Evolutionary conservation across 257 asterid species (phyloP), one percentile per base, ranked within the genome.

Genomic region (Plantago major): DNA sequence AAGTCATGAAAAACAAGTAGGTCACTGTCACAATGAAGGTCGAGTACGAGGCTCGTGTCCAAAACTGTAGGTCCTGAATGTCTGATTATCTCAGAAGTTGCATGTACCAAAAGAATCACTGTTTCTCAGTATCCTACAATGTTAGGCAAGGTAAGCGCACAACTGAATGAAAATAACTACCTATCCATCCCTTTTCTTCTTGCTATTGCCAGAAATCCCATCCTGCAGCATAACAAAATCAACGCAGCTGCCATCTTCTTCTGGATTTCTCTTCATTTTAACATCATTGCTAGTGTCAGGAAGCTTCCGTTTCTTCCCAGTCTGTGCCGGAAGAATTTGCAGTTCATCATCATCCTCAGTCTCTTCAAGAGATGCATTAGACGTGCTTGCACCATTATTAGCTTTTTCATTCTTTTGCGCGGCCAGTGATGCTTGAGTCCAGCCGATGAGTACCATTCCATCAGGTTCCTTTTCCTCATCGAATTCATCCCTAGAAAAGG

Each of bases 391-490:
- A 10, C 86, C 95, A 64, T 82, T 86, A 65, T 79, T 49, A 49
- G 54, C 5, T 42, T 74, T 79, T 59, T 55, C 74, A 7, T 74
- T 79, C 78, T 81, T 82, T 67, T 80, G 87, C 22, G 55, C 62
- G 3, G 76, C 78, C 58, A 45, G 75, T 58, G 47, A 74, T 49
- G 85, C 72, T 71, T 70, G 81, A 10, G 87, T 83, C 99, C 96
- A 93, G 66, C 99, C 99, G 2, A 82, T 74, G 54, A 93, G 89
- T 65, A 87, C 59, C 95, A 93, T 81, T 65, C 77, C 94, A 65
- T 93, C 99, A 1, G 99, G 96, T 78, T 89, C 99, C 73, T 89
- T 84, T 81, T 85, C 97, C 75, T 81, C 96, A 11, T 93, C 97
- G 62, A 89, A 93, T 65, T 82, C 92, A 63, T 85, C 97, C 80